A percentile compares a stretch with the other conserved stretches of the same genome.
Conservation (phyloP, 148 eudicot genomes). For the Tetragonia tetragonoides region DNA sequence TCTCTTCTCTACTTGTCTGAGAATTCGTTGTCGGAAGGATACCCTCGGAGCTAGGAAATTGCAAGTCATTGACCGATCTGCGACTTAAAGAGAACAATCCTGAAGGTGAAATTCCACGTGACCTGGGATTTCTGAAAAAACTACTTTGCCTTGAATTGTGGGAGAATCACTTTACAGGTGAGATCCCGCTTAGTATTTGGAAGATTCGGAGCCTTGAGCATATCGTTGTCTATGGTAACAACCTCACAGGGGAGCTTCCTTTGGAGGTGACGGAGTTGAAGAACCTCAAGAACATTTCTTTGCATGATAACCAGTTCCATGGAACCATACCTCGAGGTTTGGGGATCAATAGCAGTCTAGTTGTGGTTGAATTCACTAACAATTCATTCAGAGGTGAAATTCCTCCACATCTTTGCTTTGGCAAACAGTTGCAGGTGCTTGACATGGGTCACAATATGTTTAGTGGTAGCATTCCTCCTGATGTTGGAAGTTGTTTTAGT, state of each 20-base stretch:
- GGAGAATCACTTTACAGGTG: conserved; percentile 53
- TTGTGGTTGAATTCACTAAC: conserved; percentile 53
- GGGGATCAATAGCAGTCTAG: conserved; percentile 60
- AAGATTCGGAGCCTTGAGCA: conserved; percentile 55
- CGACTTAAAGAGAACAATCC: conserved; percentile 46
- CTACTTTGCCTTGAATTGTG: conserved; percentile 41
- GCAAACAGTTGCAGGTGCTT: conserved; percentile 46
- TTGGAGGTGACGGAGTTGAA: conserved; percentile 46
- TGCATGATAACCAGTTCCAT: conserved; percentile 57
- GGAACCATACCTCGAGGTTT: conserved; percentile 63
- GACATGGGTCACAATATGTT: conserved; percentile 54
- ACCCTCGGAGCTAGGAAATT: conserved; percentile 69
- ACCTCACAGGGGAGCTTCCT: conserved; percentile 64
- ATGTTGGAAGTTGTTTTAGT: conserved; percentile 58
- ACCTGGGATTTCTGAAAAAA: conserved; percentile 45
- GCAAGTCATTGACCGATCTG: conserved; percentile 45
- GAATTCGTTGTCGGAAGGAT: conserved; percentile 52
- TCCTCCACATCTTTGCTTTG: conserved; percentile 63
- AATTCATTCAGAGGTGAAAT: conserved; percentile 61
- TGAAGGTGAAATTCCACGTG: conserved; percentile 62
- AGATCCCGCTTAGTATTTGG: conserved; percentile 62
- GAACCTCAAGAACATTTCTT: conserved; percentile 46
- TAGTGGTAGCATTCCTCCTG: conserved; percentile 59
- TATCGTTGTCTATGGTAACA: conserved; percentile 49
- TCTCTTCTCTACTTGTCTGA: conserved; percentile 43